Base-by-base conservation (phyloP, 106 monocot species). In the Amphibolis antarctica region DNA sequence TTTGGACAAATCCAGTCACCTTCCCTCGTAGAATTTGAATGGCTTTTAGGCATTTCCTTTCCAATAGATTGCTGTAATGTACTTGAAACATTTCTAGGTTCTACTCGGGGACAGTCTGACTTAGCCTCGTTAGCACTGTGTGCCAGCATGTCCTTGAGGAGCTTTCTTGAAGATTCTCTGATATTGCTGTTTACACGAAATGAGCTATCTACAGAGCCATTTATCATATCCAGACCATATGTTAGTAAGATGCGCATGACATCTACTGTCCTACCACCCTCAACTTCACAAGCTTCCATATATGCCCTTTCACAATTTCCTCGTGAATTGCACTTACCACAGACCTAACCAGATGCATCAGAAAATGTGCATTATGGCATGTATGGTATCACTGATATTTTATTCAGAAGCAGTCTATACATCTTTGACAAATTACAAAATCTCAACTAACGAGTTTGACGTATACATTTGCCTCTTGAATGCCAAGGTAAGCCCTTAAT, bases 1-100 rank as follows among this genome's bases (percentile, higher is more conserved):
- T 74, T 89, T 62, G 86, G 86, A 69, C 89, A 96, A 56, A 82
- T 74, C 94, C 94, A 96, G 68, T 86, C 86, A 28, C 94, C 94
- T 65, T 89, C 85, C 65, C 77, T 85, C 81, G 81, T 83, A 29
- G 74, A 44, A 59, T 49, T 53, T 43, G 58, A 27, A 28, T 5
- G 58, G 15, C 26, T 29, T 29, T 58, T 58, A 17, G 30, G 31
- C 28, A 62, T 81, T 79, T 76, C 62, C 22, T 78, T 59, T 26
- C 53, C 22, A 49, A 19, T 66, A 26, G 50, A 48, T 12, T 45
- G 60, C 29, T 57, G 59, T n/a, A 28, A 56, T 18, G 21, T 53
- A 59, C 52, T 42, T 45, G 46, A 62, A 49, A 58, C 14, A n/a
- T 10, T 72, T 44, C 11, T 67, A 28, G 69, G 66, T 30, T 44